Percentiles rank a stretch among this genome's conserved stretches.
Evolutionary conservation across 768 basidiomycete species (phyloP).

Genomic region (Phanerochaete carnosa): DNA sequence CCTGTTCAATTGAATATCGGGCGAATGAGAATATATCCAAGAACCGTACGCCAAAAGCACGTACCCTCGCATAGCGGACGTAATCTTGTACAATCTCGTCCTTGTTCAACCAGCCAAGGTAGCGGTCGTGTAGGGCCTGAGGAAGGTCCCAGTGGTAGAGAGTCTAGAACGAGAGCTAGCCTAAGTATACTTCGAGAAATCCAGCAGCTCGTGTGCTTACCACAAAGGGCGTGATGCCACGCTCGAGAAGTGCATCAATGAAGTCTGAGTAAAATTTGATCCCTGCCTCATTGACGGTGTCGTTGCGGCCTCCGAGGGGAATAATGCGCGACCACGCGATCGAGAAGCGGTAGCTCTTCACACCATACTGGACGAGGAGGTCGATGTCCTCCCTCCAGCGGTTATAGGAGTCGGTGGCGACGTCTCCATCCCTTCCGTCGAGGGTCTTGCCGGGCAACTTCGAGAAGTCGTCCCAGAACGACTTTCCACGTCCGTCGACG

Average conservation of each 20-base stretch:
- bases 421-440: constrained; percentile 65
- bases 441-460: constrained; percentile 62
- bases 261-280: constrained; percentile 68
- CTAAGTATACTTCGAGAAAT: neutral
- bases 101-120: constrained; percentile 48
- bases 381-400: constrained; percentile 67
- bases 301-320: constrained; percentile 67
- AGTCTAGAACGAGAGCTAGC: constrained; percentile 27
- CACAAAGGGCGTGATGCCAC: constrained; percentile 66
- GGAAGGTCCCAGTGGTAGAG: constrained; percentile 55
- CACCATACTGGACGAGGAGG: constrained; percentile 59
- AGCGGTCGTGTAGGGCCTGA: constrained; percentile 43
- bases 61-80: constrained; percentile 40
- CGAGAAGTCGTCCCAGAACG: constrained; percentile 75
- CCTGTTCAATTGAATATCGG: constrained; percentile 12
- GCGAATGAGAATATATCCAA: neutral
- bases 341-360: constrained; percentile 74
- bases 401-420: constrained; percentile 69
- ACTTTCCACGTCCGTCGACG: constrained; percentile 59
- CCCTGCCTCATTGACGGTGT: constrained; percentile 68
- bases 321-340: constrained; percentile 76
- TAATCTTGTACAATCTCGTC: constrained; percentile 45
- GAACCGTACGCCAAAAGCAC: neutral
- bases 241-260: constrained; percentile 62
- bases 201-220: constrained; percentile 35